A percentile compares a stretch with the other conserved stretches of the same genome.
Evolutionary conservation across 108 stramenopile genomes (phyloP).

Genomic region (Fragilaria radians): DNA sequence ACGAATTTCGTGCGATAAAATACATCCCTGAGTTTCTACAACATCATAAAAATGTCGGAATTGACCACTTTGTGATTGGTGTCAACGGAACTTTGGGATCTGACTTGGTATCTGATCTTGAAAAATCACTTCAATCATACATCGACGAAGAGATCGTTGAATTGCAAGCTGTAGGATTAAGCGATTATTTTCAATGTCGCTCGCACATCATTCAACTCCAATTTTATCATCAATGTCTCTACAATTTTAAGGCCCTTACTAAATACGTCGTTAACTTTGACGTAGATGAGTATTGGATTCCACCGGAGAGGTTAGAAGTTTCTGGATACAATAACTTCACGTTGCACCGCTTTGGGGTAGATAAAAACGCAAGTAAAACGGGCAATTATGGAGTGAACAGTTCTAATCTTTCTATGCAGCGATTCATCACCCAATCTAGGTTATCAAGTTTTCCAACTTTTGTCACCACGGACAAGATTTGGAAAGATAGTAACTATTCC

Average conservation of each 20-base stretch:
- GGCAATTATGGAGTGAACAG: not conserved
- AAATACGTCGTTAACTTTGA: slow-evolving; percentile 21
- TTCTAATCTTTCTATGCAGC: not conserved
- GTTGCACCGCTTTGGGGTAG: not conserved
- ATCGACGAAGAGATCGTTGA: slow-evolving; percentile 7
- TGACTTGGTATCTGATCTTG: not conserved
- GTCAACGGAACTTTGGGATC: slow-evolving; percentile 1
- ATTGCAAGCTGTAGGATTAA: slow-evolving; percentile 1
- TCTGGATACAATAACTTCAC: not conserved
- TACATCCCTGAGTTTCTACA: slow-evolving; percentile 15
- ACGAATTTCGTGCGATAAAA: not conserved
- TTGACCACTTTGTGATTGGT: slow-evolving; percentile 16
- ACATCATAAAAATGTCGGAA: slow-evolving; percentile 22
- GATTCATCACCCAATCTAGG: not conserved
- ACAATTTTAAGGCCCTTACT: slow-evolving; percentile 20
- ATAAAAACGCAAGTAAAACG: not conserved
- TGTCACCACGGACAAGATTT: not conserved
- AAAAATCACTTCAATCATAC: slow-evolving; percentile 6
- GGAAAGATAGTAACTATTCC: not conserved
- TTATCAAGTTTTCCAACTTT: not conserved
- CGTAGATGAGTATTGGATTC: slow-evolving; percentile 28
- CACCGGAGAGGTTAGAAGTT: slow-evolving; percentile 2
- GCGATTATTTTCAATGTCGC: not conserved
- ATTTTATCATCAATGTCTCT: slow-evolving; percentile 26
- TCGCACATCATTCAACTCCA: slow-evolving; percentile 6